These are phyloP conservation scores for Aureobasidium sp. DNA, from an alignment of 2,329 filamentous ascomycete species.

Conservation along the genomic window DNA sequence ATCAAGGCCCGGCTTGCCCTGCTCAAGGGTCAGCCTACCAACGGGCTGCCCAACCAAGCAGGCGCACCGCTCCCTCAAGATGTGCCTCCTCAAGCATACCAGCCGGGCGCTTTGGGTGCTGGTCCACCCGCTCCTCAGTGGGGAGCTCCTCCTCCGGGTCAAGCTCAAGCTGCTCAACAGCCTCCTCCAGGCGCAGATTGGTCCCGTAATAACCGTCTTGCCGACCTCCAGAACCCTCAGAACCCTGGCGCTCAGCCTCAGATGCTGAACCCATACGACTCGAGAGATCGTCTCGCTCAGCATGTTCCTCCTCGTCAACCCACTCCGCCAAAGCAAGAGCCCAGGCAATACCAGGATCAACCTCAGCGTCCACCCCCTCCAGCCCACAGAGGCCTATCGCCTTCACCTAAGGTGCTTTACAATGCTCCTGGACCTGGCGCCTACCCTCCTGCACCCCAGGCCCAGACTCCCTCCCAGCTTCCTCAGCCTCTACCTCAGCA, in stretches of 20 bases:
- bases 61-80: conserved; percentile 86
- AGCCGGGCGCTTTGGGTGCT: conserved; percentile 64
- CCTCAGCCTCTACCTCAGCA: conserved; percentile 28
- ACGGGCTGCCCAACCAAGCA: conserved; percentile 61
- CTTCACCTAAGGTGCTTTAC: conserved; percentile 52
- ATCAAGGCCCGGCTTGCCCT: conserved; percentile 93
- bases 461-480: conserved; percentile 38
- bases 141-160: conserved; percentile 64
- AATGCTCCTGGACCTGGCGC: conserved; percentile 41
- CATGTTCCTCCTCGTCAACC: conserved; percentile 59
- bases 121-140: conserved; percentile 83
- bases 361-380: conserved; percentile 37
- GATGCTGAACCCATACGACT: conserved; percentile 74
- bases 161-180: conserved; percentile 43
- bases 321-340: conserved; percentile 56
- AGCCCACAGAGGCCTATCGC: conserved; percentile 46
- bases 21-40: conserved; percentile 65
- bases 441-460: conserved; percentile 6
- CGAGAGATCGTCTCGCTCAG: conserved; percentile 62
- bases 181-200: conserved; percentile 52
- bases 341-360: conserved; percentile 41
- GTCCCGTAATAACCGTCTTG: conserved; percentile 57
- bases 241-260: conserved; percentile 50
- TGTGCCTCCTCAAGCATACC: conserved; percentile 90
- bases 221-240: conserved; percentile 61